phyloP scores from a whole-genome alignment of 2,329 filamentous ascomycete species.

The Gnomoniopsis smithogilvyi region DNA sequence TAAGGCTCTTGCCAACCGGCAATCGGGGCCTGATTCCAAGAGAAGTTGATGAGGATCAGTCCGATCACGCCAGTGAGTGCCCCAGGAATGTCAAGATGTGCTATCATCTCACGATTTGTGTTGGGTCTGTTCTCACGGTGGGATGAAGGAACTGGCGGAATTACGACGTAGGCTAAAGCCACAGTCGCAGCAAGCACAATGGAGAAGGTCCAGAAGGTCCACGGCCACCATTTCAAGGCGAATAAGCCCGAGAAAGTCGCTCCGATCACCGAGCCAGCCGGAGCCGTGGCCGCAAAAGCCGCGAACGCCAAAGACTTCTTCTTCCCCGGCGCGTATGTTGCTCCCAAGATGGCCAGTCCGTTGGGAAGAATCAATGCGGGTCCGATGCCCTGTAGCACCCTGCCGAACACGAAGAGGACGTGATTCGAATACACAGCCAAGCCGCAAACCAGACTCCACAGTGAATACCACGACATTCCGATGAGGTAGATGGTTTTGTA shows the following conservation, averaged over 20 bases:
- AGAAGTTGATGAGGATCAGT: slow-evolving; percentile 53
- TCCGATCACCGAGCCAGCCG: slow-evolving; percentile 20
- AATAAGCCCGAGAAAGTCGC: slow-evolving; percentile 30
- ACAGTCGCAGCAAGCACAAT: slow-evolving; percentile 21
- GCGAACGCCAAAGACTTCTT: slow-evolving; percentile 31
- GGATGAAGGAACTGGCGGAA: slow-evolving; percentile 18
- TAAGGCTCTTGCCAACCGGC: slow-evolving; percentile 50
- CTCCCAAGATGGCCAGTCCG: slow-evolving; percentile 51
- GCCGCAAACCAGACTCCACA: slow-evolving; percentile 36
- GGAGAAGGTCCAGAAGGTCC: slow-evolving; percentile 26
- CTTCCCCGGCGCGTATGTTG: slow-evolving; percentile 38
- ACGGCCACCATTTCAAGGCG: slow-evolving; percentile 27
- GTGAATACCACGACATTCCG: slow-evolving; percentile 38
- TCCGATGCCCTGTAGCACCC: slow-evolving; percentile 51
- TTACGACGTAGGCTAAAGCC: slow-evolving; percentile 21
- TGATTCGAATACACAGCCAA: slow-evolving; percentile 29
- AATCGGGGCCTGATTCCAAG: slow-evolving; percentile 55
- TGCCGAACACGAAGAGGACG: slow-evolving; percentile 40
- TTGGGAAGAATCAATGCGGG: slow-evolving; percentile 54
- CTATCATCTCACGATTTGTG: slow-evolving; percentile 8
- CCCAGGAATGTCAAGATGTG: slow-evolving; percentile 25
- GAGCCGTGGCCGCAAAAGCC: slow-evolving; percentile 32
- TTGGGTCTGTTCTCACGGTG: neutral
- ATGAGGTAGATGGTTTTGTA: slow-evolving; percentile 40
- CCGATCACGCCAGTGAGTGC: slow-evolving; percentile 39